A percentile compares a stretch with the other conserved stretches of the same genome.
phyloP scores from a whole-genome alignment of 2,329 filamentous ascomycete species.

The Fusarium drepaniforme region DNA sequence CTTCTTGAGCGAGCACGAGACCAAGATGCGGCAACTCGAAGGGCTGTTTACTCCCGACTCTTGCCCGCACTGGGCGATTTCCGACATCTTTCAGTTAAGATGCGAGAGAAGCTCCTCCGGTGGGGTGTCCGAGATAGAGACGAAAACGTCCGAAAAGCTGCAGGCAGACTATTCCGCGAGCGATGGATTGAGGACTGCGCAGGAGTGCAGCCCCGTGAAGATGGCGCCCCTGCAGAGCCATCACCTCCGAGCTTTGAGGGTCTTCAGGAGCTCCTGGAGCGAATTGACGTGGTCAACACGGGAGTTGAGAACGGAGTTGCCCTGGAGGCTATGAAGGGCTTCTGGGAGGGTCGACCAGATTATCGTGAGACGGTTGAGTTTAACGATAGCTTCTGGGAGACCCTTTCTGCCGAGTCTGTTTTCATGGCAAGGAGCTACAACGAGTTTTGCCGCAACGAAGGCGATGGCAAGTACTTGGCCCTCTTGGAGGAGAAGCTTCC shows the following conservation, averaged over 20 bases:
- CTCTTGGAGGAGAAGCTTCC: constrained; percentile 94
- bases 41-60: constrained; percentile 88
- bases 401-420: constrained; percentile 84
- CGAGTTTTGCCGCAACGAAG: constrained; percentile 85
- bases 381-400: constrained; percentile 83
- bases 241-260: constrained; percentile 82
- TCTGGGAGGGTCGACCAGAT: constrained; percentile 93
- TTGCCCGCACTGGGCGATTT: constrained; percentile 94
- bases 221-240: constrained; percentile 66
- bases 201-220: constrained; percentile 70
- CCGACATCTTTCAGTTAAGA: constrained; percentile 89
- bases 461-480: constrained; percentile 79
- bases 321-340: constrained; percentile 92
- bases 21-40: constrained; percentile 84
- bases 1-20: constrained; percentile 93
- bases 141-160: constrained; percentile 92
- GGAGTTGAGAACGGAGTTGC: constrained; percentile 91
- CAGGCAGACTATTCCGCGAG: constrained; percentile 89
- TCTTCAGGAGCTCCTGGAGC: constrained; percentile 89
- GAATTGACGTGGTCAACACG: constrained; percentile 93
- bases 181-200: constrained; percentile 99
- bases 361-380: constrained; percentile 81
- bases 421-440: constrained; percentile 96
- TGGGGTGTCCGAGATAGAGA: constrained; percentile 97
- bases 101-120: constrained; percentile 93